Evolutionary conservation across 441 rosid species (phyloP), one percentile per base, ranked within the genome.

Genomic region (Euphorbia corollata): DNA sequence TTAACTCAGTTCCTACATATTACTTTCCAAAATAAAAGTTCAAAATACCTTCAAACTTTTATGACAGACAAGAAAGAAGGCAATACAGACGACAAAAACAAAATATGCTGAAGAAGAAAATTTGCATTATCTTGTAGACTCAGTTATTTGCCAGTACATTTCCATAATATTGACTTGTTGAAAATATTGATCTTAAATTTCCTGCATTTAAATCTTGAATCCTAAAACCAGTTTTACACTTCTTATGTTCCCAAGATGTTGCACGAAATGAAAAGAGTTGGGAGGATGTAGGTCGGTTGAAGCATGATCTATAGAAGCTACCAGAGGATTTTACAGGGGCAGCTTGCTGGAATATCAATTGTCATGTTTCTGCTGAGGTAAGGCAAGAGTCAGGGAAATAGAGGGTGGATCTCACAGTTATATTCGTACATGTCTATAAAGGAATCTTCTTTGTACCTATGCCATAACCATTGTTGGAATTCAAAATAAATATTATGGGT

Each of bases 31-130:
- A 59, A 16, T 20, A 61, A 51, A 51, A 48, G 10, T 60, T 34
- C 71, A 20, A 34, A 2, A 32, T 57, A 12, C 27, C 27, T 19
- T 68, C 13, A 3, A 12, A 34, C 48, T 32, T 59, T 34, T 20
- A 43, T 9, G 34, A 20, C 16, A 18, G 9, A 10, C 6, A 68
- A 47, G 23, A 48, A 57, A 47, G 45, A 59, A 59, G 1, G 59
- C 43, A 47, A 15, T 30, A 41, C 13, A 47, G 13, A 19, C 11
- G 20, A 67, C 41, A 55, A 54, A 39, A 19, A 56, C 36, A 38
- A 12, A 59, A 47, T 27, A 68, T 30, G 19, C 64, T 32, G 18
- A 57, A 10, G 15, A 68, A 45, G 18, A 47, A 59, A 68, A 13
- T 13, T 27, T 19, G 11, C 22, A 48, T 24, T 7, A 59, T 27